A percentile compares a stretch with the other conserved stretches of the same genome.
phyloP scores from a whole-genome alignment of 1,284 basidiomycete genomes.

The Erythrobasidium hasegawianum region DNA sequence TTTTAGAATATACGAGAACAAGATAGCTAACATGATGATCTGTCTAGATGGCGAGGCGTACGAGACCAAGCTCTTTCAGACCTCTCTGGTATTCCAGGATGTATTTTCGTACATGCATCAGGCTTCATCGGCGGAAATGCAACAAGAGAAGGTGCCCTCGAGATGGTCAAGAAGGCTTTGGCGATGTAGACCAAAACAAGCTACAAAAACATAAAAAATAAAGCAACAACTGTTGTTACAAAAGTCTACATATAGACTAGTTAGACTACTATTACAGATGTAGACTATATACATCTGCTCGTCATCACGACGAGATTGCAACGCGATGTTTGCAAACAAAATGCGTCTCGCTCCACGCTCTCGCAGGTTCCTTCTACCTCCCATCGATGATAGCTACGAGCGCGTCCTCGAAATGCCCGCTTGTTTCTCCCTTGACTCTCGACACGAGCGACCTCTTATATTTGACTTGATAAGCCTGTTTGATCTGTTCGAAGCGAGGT shows the following conservation, averaged over 20 bases:
- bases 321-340: no score
- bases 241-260: no score
- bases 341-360: not conserved
- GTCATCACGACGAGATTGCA: no score
- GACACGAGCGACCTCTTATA: constrained; percentile 38
- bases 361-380: not conserved
- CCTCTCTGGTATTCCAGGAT: constrained; percentile 67
- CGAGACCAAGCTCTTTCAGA: constrained; percentile 76
- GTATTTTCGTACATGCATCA: constrained; percentile 89
- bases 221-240: no score
- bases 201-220: no score
- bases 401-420: constrained; percentile 5
- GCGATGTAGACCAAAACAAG: constrained; percentile 30
- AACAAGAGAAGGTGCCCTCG: constrained; percentile 79
- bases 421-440: constrained; percentile 13
- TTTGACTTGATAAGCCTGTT: constrained; percentile 45
- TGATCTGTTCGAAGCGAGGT: constrained; percentile 44
- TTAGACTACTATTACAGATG: no score
- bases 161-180: constrained; percentile 68
- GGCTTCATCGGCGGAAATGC: constrained; percentile 98
- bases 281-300: no score
- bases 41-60: constrained; percentile 84
- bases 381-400: constrained; percentile 11
- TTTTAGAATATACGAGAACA: no score
- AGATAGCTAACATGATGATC: not conserved